These are phyloP conservation scores for Microascus cirrosus DNA, from an alignment of 2,329 filamentous ascomycete species.

Conservation along the genomic window DNA sequence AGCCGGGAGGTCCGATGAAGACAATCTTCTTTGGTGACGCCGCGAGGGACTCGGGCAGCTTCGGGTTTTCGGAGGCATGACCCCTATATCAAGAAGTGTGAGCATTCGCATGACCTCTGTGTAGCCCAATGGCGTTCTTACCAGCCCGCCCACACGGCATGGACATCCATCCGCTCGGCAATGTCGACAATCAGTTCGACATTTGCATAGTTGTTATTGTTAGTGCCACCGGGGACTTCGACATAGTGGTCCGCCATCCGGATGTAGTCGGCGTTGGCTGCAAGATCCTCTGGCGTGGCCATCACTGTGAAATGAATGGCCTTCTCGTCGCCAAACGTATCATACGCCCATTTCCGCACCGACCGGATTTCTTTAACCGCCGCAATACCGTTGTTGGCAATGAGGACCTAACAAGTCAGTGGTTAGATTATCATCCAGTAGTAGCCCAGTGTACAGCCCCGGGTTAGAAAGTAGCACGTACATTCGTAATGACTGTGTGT, in stretches of 20 bases:
- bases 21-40: slow-evolving; percentile 97
- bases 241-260: slow-evolving; percentile 99
- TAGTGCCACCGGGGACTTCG: slow-evolving; percentile 95
- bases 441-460: background rate
- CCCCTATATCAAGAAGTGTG: slow-evolving; percentile 45
- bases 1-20: slow-evolving; percentile 96
- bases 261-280: slow-evolving; percentile 98
- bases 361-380: slow-evolving; percentile 99
- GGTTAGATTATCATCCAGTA: background rate
- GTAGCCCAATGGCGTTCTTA: slow-evolving; percentile 31
- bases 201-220: slow-evolving; percentile 99
- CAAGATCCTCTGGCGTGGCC: slow-evolving; percentile 95
- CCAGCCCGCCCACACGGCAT: slow-evolving; percentile 99
- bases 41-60: slow-evolving; percentile 88
- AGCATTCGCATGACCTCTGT: background rate
- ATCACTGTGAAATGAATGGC: slow-evolving; percentile 99
- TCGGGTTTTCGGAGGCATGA: slow-evolving; percentile 97
- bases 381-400: slow-evolving; percentile 99
- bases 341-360: slow-evolving; percentile 99
- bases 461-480: slow-evolving; percentile 32
- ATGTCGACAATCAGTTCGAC: slow-evolving; percentile 98
- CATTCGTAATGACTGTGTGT: slow-evolving; percentile 96
- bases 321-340: slow-evolving; percentile 95
- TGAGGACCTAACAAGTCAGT: slow-evolving; percentile 59
- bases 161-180: slow-evolving; percentile 95